Evolutionary conservation across 805 yeast genomes (phyloP), one percentile per base, ranked within the genome.

Genomic region (Candida methanosorbosa): DNA sequence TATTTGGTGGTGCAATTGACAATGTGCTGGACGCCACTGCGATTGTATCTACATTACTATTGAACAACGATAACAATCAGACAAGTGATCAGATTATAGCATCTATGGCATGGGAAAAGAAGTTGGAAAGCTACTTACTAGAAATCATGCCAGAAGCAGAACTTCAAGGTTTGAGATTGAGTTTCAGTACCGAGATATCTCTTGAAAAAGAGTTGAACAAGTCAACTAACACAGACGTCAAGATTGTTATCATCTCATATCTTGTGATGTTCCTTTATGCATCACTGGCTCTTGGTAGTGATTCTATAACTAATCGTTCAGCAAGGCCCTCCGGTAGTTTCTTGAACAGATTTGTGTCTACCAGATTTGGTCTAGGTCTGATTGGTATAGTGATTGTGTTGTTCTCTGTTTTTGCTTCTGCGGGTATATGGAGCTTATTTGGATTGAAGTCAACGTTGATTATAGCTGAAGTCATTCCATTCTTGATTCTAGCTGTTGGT

Each of bases 401-500:
- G 18, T 55, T 85, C 9, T 87, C 96, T 0, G 95, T 90, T 1
- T 56, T 74, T 1, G 70, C 94, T 1, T 76, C 97, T 0, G 84
- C 87, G 0, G 97, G 97, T 0, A 45, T 86, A 4, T 82, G 85
- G 57, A 72, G 92, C 11, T 48, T 72, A 5, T 38, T 82, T n/a
- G 94, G 92, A 0, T 59, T 88, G 32, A 85, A 83, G 49, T 83
- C 94, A 0, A 90, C 97, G 0, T 63, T 90, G 29, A 88, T 90
- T 43, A 86, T 90, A 38, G 97, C 97, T 2, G 97, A 92, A 54
- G 98, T 90, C 5, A 90, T 90, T 23, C 97, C 97, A 9, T 90
- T 90, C 51, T 63, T 90, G 48, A 82, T 90, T 12, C 65, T 90
- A 38, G 98, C 98, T 0, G 79, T 90, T 37, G 98, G 98, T n/a